Evolutionary conservation across 148 eudicot genomes (phyloP), one percentile per base, ranked within the genome.

Genomic region (Arctostaphylos glauca): DNA sequence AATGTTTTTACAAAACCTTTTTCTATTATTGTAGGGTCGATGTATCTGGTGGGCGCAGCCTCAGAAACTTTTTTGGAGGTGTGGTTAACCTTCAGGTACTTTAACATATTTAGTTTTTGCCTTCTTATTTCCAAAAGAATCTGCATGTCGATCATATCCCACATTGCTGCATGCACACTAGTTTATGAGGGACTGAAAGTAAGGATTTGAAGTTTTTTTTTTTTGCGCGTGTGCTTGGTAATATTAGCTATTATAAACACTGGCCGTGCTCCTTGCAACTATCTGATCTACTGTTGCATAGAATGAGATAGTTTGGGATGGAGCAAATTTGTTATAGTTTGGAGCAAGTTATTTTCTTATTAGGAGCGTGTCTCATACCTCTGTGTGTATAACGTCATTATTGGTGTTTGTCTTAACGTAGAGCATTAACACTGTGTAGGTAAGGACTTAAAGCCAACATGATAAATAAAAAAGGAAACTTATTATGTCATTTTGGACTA

Each of bases 71-170:
- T 82, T 96, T 85, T 84, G 72, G 82, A 15, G 99, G 94, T 13
- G 95, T 96, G 14, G 99, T 94, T 74, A 88, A 78, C 76, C 86
- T 93, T 83, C 98, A 94, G 92, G 99, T 96, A 89, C 66, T n/a
- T 46, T 3, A 59, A 50, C 47, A 12, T 46, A 5, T 14, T 52
- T 8, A 53, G 3, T 16, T 58, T 41, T 9, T 59, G 5, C 10
- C 44, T 62, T 60, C 67, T 12, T 10, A n/a, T n/a, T 60, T 21
- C 67, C 67, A 7, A 31, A 50, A 79, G 31, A 19, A 60, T 79
- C 67, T 8, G 46, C 52, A 46, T 23, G 58, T 75, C 21, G 3
- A 13, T 56, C 52, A 54, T 54, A 66, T 77, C 60, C 43, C 52
- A 46, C 60, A n/a, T 2, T 60, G 21, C 54, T 52, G 54, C 54